Evolutionary conservation across 441 rosid species (phyloP).

Genomic region (Omphalea diandra): DNA sequence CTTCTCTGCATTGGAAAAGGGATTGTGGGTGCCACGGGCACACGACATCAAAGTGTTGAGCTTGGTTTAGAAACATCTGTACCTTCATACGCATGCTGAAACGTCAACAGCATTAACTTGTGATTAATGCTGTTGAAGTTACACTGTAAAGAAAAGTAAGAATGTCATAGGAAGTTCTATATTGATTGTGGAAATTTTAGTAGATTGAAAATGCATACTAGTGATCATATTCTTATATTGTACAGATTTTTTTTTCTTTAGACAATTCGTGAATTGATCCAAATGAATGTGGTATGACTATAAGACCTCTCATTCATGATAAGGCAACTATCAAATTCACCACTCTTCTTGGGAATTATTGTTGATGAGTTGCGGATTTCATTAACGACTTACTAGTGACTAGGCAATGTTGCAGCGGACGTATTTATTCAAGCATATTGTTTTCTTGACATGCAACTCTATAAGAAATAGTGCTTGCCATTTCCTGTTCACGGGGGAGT

Average conservation of each 20-base stretch:
- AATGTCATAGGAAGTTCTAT: conserved; percentile 17
- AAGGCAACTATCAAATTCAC: neutral
- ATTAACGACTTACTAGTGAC: neutral
- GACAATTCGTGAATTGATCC: conserved; percentile 29
- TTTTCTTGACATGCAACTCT: neutral
- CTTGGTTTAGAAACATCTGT: conserved; percentile 19
- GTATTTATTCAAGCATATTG: neutral
- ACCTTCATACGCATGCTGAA: conserved; percentile 24
- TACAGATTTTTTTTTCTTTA: conserved; percentile 34
- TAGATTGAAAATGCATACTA: conserved; percentile 27
- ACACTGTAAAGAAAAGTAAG: conserved; percentile 37
- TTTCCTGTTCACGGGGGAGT: too few relatives aligned
- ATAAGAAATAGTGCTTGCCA: too few relatives aligned
- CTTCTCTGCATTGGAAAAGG: conserved; percentile 26
- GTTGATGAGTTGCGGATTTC: neutral
- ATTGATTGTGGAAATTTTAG: conserved; percentile 18
- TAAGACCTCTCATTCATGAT: too few relatives aligned
- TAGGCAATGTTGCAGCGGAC: neutral
- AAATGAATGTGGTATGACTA: conserved; percentile 11
- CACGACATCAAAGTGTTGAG: conserved; percentile 18
- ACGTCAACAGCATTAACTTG: conserved; percentile 25
- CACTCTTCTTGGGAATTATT: neutral
- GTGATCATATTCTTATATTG: conserved; percentile 33
- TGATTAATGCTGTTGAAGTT: too few relatives aligned
- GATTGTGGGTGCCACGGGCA: neutral